Evolutionary conservation across 2,329 filamentous ascomycete species (phyloP).

Genomic region (Alternaria burnsii): DNA sequence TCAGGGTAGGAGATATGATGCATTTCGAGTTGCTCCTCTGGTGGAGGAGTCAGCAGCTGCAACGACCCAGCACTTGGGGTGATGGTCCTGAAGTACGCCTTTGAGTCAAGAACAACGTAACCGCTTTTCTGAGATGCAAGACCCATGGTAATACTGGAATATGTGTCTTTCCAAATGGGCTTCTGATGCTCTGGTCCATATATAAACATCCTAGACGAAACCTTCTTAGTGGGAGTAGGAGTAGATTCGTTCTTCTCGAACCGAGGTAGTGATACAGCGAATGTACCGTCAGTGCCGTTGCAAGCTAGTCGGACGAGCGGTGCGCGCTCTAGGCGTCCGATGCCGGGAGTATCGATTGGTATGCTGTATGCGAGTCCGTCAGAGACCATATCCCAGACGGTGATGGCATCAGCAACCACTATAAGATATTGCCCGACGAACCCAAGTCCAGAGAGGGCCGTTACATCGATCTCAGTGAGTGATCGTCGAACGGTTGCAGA

Average conservation of each 20-base stretch:
- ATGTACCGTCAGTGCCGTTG: conserved; percentile 63
- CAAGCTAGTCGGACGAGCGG: conserved; percentile 71
- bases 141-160: conserved; percentile 68
- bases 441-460: conserved; percentile 71
- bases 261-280: conserved; percentile 51
- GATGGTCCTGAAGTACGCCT: conserved; percentile 71
- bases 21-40: conserved; percentile 46
- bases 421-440: conserved; percentile 79
- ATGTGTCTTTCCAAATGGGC: conserved; percentile 65
- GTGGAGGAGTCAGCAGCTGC: conserved; percentile 43
- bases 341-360: conserved; percentile 56
- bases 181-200: conserved; percentile 70
- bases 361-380: conserved; percentile 76
- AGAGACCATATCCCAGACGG: conserved; percentile 84
- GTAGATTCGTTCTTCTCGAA: conserved; percentile 50
- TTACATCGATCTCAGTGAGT: conserved; percentile 72
- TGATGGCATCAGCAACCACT: conserved; percentile 74
- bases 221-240: conserved; percentile 45
- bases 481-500: conserved; percentile 72
- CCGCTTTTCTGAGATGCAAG: conserved; percentile 71
- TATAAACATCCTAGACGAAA: conserved; percentile 64
- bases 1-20: conserved; percentile 17
- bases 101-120: conserved; percentile 78
- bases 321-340: conserved; percentile 48
- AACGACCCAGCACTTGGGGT: conserved; percentile 38